These are phyloP conservation scores for Entonaema liquescens DNA, from an alignment of 495 filamentous ascomycete genomes.

Conservation along the genomic window DNA sequence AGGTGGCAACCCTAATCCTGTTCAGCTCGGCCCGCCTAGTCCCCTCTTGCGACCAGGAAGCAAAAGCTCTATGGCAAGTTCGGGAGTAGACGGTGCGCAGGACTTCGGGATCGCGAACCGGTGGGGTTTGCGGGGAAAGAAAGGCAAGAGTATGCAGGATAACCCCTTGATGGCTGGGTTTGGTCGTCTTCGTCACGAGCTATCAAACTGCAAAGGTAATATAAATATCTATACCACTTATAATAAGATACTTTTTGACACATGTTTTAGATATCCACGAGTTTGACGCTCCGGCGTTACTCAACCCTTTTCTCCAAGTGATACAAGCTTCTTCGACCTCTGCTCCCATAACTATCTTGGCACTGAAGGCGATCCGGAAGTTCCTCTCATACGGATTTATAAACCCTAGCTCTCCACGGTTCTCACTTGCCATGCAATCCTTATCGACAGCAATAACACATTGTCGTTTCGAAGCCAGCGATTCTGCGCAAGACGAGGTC, in stretches of 20 bases:
- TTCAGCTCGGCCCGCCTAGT: conserved; percentile 57
- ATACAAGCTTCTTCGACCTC: conserved; percentile 96
- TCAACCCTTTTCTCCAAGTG: conserved; percentile 96
- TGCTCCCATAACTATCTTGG: conserved; percentile 93
- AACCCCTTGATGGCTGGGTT: conserved; percentile 97
- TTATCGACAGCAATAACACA: conserved; percentile 96
- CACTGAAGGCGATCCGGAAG: conserved; percentile 94
- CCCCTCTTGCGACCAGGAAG: conserved; percentile 46
- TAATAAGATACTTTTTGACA: conserved; percentile 8
- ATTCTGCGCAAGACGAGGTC: conserved; percentile 93
- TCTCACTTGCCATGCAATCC: conserved; percentile 91
- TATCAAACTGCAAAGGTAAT: conserved; percentile 85
- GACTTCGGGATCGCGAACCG: conserved; percentile 61
- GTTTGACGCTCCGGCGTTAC: conserved; percentile 88
- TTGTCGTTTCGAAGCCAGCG: conserved; percentile 95
- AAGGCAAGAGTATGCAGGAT: conserved; percentile 97
- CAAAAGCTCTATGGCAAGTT: conserved; percentile 41
- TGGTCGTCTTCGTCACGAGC: conserved; percentile 84
- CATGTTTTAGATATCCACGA: conserved; percentile 73
- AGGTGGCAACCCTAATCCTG: conserved; percentile 72
- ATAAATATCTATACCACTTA: background rate
- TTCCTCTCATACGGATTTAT: conserved; percentile 97
- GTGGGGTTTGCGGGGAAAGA: conserved; percentile 96
- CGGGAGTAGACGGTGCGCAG: conserved; percentile 42
- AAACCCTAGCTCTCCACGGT: conserved; percentile 78